Conservation (phyloP, 176 grass and related monocot genomes). For the Saccharum officinarum region DNA sequence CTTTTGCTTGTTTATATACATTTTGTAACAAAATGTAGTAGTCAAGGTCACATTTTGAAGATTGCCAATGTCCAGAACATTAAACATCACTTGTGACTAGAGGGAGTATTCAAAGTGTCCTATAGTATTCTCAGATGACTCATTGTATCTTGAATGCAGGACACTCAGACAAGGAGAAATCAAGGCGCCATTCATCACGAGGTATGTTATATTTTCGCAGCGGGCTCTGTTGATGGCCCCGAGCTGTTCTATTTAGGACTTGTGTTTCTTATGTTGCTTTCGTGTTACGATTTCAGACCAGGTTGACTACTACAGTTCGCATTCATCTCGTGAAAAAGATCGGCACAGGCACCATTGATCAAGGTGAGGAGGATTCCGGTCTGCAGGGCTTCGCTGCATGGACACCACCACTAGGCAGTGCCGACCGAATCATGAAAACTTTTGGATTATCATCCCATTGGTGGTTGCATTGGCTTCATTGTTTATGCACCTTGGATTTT, state of each 20-base stretch:
- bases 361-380: not conserved
- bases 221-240: not conserved
- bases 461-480: not conserved
- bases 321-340: conserved; percentile 70
- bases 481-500: not conserved
- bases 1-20: not conserved
- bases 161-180: conserved; percentile 62
- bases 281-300: conserved; percentile 41
- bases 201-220: conserved; percentile 60
- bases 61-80: not conserved
- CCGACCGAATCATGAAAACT: not conserved
- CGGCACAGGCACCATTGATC: conserved; percentile 54
- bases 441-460: not conserved
- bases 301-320: conserved; percentile 49
- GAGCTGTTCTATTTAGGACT: not conserved
- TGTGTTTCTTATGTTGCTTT: conserved; percentile 26
- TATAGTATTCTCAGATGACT: not conserved
- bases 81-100: not conserved
- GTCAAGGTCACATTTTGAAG: not conserved
- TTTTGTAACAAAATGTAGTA: not conserved
- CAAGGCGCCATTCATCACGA: conserved; percentile 63
- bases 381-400: not conserved
- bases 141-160: conserved; percentile 44
- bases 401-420: not conserved
- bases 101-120: not conserved